phyloP scores from a whole-genome alignment of 129 eudicot species.

The Arctium lappa region DNA sequence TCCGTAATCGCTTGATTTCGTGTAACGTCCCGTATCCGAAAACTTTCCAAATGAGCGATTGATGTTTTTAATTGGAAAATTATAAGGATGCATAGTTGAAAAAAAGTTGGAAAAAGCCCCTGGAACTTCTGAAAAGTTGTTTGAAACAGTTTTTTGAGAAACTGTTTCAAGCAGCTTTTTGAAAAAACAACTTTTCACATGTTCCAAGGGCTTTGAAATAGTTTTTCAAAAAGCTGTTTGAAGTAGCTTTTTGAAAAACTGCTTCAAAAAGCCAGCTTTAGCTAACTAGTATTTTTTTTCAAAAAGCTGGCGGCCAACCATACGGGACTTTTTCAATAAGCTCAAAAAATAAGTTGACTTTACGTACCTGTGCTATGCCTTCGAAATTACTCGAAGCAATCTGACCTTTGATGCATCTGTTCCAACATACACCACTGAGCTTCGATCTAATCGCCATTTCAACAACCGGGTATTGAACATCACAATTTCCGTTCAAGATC shows the following conservation, averaged over 20 bases:
- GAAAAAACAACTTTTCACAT: too few relatives aligned
- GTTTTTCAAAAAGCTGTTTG: too few relatives aligned
- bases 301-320: not conserved
- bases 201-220: too few relatives aligned
- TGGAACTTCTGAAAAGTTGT: too few relatives aligned
- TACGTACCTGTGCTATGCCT: conserved; percentile 82
- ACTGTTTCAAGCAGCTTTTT: too few relatives aligned
- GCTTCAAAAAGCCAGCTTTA: too few relatives aligned
- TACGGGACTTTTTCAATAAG: not conserved
- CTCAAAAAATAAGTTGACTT: not conserved
- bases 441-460: conserved; percentile 79
- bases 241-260: too few relatives aligned
- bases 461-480: conserved; percentile 83
- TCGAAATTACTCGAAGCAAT: conserved; percentile 95
- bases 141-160: too few relatives aligned
- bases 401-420: conserved; percentile 81
- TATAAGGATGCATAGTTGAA: too few relatives aligned
- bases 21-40: conserved; percentile 88
- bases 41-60: conserved; percentile 1
- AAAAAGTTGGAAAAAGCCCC: too few relatives aligned
- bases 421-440: conserved; percentile 93
- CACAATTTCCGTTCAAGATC: conserved; percentile 56
- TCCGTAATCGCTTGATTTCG: conserved; percentile 67
- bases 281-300: too few relatives aligned
- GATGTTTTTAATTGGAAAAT: not conserved